A percentile compares a stretch with the other conserved stretches of the same genome.
Evolutionary conservation across 345 rosid genomes (phyloP).

Genomic region (Eucalyptus curtisii): DNA sequence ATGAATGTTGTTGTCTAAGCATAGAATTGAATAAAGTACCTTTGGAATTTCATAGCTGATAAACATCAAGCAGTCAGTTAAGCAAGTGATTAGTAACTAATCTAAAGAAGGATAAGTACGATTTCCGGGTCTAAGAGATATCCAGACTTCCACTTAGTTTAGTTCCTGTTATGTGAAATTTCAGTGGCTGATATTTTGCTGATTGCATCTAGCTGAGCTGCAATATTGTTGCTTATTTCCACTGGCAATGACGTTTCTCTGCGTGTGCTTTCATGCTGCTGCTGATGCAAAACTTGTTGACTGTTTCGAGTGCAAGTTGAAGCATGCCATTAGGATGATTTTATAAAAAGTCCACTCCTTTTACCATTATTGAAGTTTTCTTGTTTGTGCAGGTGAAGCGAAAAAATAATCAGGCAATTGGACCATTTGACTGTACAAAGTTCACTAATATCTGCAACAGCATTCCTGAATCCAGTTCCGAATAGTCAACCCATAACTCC

Average conservation of each 20-base stretch:
- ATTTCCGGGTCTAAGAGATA: background rate
- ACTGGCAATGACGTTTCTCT: background rate
- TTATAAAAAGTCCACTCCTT: background rate
- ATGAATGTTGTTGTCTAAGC: background rate
- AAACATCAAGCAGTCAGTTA: background rate
- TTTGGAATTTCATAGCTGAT: background rate
- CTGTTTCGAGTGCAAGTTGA: background rate
- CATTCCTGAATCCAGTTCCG: background rate
- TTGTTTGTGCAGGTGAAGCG: constrained; percentile 45
- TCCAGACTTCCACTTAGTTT: background rate
- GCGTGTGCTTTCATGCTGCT: background rate
- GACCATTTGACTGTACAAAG: constrained; percentile 96
- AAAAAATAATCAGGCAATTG: constrained; percentile 61
- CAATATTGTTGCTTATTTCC: background rate
- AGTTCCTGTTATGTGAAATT: background rate
- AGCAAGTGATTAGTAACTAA: background rate
- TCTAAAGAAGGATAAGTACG: background rate
- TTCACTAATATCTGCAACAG: constrained; percentile 20
- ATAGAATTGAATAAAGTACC: background rate
- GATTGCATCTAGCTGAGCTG: background rate
- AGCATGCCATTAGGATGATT: background rate
- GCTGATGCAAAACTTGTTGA: background rate
- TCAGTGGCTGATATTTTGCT: background rate
- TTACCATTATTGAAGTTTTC: background rate
- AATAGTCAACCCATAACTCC: background rate